A percentile compares a stretch with the other conserved stretches of the same genome.
phyloP scores from a whole-genome alignment of 2,329 filamentous ascomycete genomes.

The Fusarium fracticaudum region DNA sequence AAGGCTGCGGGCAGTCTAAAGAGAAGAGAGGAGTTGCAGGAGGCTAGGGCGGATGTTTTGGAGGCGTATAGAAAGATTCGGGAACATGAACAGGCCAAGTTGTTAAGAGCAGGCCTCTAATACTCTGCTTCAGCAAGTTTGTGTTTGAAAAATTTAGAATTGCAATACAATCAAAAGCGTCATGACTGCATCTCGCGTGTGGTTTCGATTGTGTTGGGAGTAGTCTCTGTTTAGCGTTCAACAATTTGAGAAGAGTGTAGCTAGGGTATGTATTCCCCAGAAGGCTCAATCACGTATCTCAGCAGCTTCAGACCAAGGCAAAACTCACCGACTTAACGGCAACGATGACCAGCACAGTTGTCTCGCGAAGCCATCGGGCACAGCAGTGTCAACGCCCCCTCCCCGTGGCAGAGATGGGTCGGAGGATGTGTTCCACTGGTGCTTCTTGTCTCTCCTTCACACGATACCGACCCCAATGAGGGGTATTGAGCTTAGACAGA shows the following conservation, averaged over 20 bases:
- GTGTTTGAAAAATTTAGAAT: neutral
- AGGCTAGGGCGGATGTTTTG: constrained; percentile 48
- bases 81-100: constrained; percentile 51
- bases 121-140: constrained; percentile 4
- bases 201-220: neutral
- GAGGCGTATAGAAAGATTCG: constrained; percentile 52
- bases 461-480: neutral
- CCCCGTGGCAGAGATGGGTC: neutral
- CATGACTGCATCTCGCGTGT: neutral
- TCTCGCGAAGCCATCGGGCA: neutral
- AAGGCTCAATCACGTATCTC: neutral
- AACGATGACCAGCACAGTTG: neutral
- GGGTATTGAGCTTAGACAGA: constrained; percentile 1
- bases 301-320: neutral
- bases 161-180: neutral
- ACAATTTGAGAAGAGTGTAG: neutral
- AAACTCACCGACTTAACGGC: neutral
- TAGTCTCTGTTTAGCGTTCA: neutral
- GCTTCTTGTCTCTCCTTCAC: neutral
- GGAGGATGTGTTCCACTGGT: neutral
- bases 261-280: neutral
- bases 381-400: neutral
- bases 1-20: constrained; percentile 52
- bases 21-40: constrained; percentile 52
- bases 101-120: constrained; percentile 26